These are phyloP conservation scores for Fraxinus cuspidata DNA, from an alignment of 257 asterid species.

Conservation along the genomic window DNA sequence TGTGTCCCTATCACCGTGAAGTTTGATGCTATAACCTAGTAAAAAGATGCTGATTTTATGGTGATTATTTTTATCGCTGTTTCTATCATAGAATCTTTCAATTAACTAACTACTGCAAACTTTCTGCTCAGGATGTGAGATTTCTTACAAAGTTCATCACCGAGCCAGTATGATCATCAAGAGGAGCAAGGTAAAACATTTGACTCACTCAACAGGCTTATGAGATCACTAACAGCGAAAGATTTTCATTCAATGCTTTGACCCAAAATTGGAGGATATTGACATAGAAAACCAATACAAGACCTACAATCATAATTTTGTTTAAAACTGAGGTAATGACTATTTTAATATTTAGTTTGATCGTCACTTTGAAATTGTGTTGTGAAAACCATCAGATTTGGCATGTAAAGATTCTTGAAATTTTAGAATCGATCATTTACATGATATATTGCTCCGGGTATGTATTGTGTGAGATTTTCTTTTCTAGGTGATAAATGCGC, in stretches of 20 bases:
- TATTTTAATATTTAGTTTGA: not conserved
- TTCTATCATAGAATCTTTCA: not conserved
- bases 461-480: not conserved
- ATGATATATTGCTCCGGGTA: not conserved
- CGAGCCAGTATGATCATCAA: conserved; percentile 77
- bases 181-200: conserved; percentile 69
- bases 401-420: not conserved
- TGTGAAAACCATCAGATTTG: not conserved
- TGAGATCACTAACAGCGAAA: conserved; percentile 34
- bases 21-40: not conserved
- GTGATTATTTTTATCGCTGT: not conserved
- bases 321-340: conserved; percentile 31
- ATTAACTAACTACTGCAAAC: conserved; percentile 9
- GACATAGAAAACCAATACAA: no score
- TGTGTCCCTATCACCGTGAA: not conserved
- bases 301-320: conserved; percentile 46
- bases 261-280: conserved; percentile 63
- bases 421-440: not conserved
- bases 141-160: conserved; percentile 83
- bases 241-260: conserved; percentile 90
- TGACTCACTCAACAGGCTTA: not conserved
- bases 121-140: conserved; percentile 67
- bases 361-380: not conserved
- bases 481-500: not conserved
- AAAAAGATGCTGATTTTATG: not conserved